These are phyloP conservation scores for Populus simonii DNA, from an alignment of 345 rosid genomes.

Conservation along the genomic window DNA sequence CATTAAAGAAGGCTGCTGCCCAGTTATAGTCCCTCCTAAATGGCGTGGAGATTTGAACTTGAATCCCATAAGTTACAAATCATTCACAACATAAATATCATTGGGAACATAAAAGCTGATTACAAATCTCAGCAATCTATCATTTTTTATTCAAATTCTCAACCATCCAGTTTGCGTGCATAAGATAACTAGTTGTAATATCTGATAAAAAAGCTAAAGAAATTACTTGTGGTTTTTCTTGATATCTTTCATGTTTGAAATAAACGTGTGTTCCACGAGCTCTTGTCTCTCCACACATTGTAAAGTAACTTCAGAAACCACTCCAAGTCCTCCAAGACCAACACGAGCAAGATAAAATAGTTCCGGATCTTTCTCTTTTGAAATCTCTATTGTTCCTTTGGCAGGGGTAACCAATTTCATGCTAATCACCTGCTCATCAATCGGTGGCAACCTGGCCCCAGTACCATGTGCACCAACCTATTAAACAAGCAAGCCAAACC, in stretches of 20 bases:
- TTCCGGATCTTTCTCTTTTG: conserved; percentile 82
- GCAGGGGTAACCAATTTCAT: conserved; percentile 95
- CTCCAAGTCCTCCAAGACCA: conserved; percentile 96
- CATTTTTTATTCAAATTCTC: neutral
- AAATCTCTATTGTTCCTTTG: conserved; percentile 83
- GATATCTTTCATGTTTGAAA: conserved; percentile 69
- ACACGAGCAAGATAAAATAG: conserved; percentile 86
- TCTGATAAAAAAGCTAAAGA: conserved; percentile 9
- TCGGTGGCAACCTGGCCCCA: conserved; percentile 91
- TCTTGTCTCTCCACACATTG: conserved; percentile 92
- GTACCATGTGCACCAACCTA: conserved; percentile 99
- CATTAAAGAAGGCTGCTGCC: neutral
- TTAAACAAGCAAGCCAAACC: neutral
- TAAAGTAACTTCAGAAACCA: conserved; percentile 92
- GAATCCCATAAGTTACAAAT: neutral
- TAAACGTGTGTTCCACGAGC: conserved; percentile 85
- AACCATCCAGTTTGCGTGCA: neutral
- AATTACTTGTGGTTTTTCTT: conserved; percentile 89
- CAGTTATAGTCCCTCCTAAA: too few relatives aligned
- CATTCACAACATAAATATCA: neutral
- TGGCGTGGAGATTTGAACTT: neutral
- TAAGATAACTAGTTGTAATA: neutral
- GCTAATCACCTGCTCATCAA: conserved; percentile 90
- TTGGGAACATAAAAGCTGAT: neutral
- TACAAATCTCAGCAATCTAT: neutral